phyloP scores from a whole-genome alignment of 2,329 filamentous ascomycete genomes.

The Colletotrichum acutatum region DNA sequence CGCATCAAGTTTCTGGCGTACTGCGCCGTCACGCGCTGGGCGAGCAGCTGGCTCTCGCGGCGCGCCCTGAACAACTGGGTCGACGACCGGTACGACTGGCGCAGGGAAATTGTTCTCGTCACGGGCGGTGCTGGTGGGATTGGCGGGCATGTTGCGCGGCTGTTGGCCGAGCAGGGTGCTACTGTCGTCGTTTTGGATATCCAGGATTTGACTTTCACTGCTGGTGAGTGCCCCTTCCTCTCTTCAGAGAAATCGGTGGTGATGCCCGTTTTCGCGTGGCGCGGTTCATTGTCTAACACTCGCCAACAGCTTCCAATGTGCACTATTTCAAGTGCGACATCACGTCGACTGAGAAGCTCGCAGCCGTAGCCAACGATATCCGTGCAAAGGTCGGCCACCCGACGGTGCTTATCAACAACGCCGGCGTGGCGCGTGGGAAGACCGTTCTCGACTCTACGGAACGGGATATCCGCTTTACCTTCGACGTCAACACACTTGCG shows the following conservation, averaged over 20 bases:
- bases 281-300: constrained; percentile 17
- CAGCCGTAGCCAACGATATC: constrained; percentile 62
- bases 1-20: constrained; percentile 64
- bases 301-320: constrained; percentile 59
- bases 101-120: constrained; percentile 75
- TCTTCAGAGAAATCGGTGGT: not conserved
- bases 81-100: constrained; percentile 70
- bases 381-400: constrained; percentile 69
- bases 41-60: constrained; percentile 63
- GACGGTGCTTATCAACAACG: constrained; percentile 79
- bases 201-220: constrained; percentile 64
- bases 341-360: constrained; percentile 65
- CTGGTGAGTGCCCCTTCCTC: constrained; percentile 47
- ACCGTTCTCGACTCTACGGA: constrained; percentile 69
- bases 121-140: constrained; percentile 83
- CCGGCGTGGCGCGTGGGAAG: constrained; percentile 71
- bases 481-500: constrained; percentile 76
- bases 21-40: constrained; percentile 59
- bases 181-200: constrained; percentile 80
- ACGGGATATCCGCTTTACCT: constrained; percentile 71
- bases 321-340: constrained; percentile 78
- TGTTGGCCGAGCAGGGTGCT: constrained; percentile 72
- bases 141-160: constrained; percentile 71
- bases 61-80: constrained; percentile 61
- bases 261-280: not conserved